Percentiles rank a stretch among this genome's conserved stretches.
phyloP scores from a whole-genome alignment of 805 yeast genomes.

The Yamadazyma laniorum region DNA sequence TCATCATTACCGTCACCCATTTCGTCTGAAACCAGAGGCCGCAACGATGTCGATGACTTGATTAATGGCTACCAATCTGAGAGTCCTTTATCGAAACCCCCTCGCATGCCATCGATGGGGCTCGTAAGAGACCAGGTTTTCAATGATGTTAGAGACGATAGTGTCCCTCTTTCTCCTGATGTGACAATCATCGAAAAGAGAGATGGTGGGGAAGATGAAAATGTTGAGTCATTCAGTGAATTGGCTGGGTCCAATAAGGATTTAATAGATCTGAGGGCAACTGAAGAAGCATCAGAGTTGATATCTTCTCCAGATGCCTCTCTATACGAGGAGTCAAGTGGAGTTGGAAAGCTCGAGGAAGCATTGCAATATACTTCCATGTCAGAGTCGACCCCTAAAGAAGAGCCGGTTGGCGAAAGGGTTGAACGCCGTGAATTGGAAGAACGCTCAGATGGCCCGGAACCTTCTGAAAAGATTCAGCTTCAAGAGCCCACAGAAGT shows the following conservation, averaged over 20 bases:
- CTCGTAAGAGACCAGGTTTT: neutral
- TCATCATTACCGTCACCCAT: conserved; percentile 13
- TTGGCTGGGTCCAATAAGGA: conserved; percentile 7
- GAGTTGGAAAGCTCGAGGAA: too few species aligned
- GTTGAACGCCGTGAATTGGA: too few species aligned
- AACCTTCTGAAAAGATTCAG: too few species aligned
- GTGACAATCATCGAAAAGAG: neutral
- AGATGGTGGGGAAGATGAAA: neutral
- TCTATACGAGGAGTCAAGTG: too few species aligned
- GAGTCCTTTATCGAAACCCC: conserved; percentile 12
- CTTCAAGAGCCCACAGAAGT: too few species aligned
- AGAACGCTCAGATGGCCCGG: too few species aligned
- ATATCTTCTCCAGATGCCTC: too few species aligned
- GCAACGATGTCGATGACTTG: conserved; percentile 14
- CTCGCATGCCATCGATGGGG: conserved; percentile 3
- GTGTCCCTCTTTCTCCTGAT: neutral
- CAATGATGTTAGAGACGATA: neutral
- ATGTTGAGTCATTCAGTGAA: conserved; percentile 5
- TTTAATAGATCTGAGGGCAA: conserved; percentile 5
- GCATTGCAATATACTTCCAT: too few species aligned
- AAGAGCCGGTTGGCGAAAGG: too few species aligned
- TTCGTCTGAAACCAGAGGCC: neutral
- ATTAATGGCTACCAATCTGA: conserved; percentile 14
- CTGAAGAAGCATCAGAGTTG: too few species aligned
- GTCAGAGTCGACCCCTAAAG: too few species aligned